Base-by-base conservation (phyloP, 495 filamentous ascomycete genomes). In the Aspergillus cavernicola region DNA sequence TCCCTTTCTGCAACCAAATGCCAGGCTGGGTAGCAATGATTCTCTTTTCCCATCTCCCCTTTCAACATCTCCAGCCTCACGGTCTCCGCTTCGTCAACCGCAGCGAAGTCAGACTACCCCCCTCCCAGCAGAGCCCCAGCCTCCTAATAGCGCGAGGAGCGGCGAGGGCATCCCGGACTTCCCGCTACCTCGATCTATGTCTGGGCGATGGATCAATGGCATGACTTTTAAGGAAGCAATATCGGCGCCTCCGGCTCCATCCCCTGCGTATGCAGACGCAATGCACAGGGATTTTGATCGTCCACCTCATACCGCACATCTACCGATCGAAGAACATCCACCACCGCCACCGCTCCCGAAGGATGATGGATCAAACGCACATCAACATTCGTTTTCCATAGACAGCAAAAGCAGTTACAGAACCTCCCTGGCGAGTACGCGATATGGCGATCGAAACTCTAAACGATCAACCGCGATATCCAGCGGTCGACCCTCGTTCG, bases 121-220 rank as follows among this genome's bases (percentile, higher is more conserved):
- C 9, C 52, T 76, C 41, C 70, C 72, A 20, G 46, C 60, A 24
- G 59, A 64, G 40, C 77, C 72, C 18, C 67, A 73, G 15, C 75
- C 75, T 0, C 67, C 75, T 2, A 68, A 71, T 18, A 40, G 69
- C 20, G 26, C 35, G 45, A 63, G 71, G 23, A 80, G 82, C 53
- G 62, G 83, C 44, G 85, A 87, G 50, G 75, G 81, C 0, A 86
- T 88, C 55, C 82, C 86, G 8, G 75, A 65, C 51, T 87, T 85
- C 65, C 84, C 75, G 43, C 77, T 72, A 63, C 65, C 66, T 2
- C 73, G 65, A 16, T 69, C 73, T 26, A 68, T 75, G 58, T 64
- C 66, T 6, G 62, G 60, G 13, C 56, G 64, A 37, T 54, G 45
- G 15, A 57, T 67, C 1, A 53, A 59, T n/a, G 61, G 60, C 15